Evolutionary conservation across 2,329 filamentous ascomycete genomes (phyloP), one percentile per base, ranked within the genome.

Genomic region (Fonsecaea pedrosoi): DNA sequence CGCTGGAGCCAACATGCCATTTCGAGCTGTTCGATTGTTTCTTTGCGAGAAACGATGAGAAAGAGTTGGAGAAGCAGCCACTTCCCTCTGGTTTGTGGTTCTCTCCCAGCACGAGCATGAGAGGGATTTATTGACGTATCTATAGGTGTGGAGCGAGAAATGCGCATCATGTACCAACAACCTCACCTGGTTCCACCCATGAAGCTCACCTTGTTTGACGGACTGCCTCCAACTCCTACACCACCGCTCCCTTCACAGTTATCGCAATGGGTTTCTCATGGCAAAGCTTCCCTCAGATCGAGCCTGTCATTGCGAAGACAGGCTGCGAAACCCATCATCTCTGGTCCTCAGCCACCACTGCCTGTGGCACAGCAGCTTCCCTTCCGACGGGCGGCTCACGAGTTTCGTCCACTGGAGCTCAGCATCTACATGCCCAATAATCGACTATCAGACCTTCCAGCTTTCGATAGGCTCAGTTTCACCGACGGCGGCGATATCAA

Each of bases 121-220:
- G 38, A 59, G 10, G n/a, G 25, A 12, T 42, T n/a, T 12, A 35
- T 48, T 56, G 54, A 64, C 55, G 25, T 25, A 4, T 32, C 12
- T 15, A 53, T 42, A 81, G 79, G 76, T 50, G 70, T 78, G 48
- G 75, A 82, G 64, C 76, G 79, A 71, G 77, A 80, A 65, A 80
- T 82, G 79, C 73, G 76, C 72, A 74, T 82, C 73, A 80, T 77
- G 73, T 69, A 72, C 59, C 76, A 78, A 62, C 81, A 83, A 71
- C 82, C 82, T 67, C 78, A 79, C 71, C 77, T 81, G 50, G 77
- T 82, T 54, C 77, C 80, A 32, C 81, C 81, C 6, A 82, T 82
- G 80, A 81, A 79, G 71, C 73, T 82, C 68, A 75, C 75, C 48
- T 74, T 80, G 60, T 79, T 79, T 68, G 77, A 81, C 72, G 75